Base-by-base conservation (phyloP, 495 filamentous ascomycete genomes). In the Penicillium mononematosum region DNA sequence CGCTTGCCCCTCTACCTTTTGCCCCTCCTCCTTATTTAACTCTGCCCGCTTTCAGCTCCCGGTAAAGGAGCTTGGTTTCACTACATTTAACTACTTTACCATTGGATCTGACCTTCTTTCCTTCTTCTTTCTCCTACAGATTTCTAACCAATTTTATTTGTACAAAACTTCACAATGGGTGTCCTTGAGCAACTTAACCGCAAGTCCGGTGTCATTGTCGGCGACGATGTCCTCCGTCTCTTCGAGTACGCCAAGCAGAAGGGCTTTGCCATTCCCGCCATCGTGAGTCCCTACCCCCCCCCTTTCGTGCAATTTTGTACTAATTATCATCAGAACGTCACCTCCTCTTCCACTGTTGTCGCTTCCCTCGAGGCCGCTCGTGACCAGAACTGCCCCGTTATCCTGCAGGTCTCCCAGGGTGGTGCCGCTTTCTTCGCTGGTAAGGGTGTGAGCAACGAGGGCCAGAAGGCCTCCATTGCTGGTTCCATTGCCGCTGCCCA, bases 381-480 rank as follows among this genome's bases (percentile, higher is more conserved):
- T 58, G 94, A 98, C 70, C 75, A 83, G 64, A 93, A 91, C 67
- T 81, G 88, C 46, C 92, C 93, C 49, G 85, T 97, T 76, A 88
- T 96, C 71, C 84, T 96, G 56, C 92, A 97, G 78, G 78, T 90
- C 63, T 93, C 89, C 65, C 89, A 97, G 76, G 93, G 94, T 67
- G 94, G 94, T 75, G 88, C 92, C 38, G 92, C 91, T 61, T 96
- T 88, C 85, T 97, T 96, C 72, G 87, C 87, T 66, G 93, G 92
- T 74, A 96, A 96, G 86, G 80, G 91, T 69, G 85, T 97, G 65
- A 78, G 83, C 74, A 96, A 98, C 75, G 78, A 80, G 41, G 84
- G 90, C 75, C 93, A 96, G 75, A 81, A 84, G 58, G 93, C 92
- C 47, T 93, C 92, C 48, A 91, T 98, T 66, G 85, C 85, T 43